Evolutionary conservation across 441 rosid genomes (phyloP).

Genomic region (Populus hybrid): DNA sequence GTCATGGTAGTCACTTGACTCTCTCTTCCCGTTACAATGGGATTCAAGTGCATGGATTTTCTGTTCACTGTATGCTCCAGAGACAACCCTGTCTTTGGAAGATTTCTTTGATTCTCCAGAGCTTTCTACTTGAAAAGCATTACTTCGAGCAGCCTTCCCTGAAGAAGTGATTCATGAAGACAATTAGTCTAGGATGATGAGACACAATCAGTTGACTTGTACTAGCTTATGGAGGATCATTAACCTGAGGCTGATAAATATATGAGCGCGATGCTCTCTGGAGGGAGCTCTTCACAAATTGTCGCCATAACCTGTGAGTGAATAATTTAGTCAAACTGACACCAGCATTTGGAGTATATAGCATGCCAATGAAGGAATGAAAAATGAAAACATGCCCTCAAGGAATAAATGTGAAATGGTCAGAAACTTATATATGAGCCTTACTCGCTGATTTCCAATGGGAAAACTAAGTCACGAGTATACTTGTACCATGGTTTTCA

Average conservation of each 20-base stretch:
- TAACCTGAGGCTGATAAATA: constrained; percentile 88
- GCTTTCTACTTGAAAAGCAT: constrained; percentile 40
- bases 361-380: background rate
- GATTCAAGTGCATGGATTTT: constrained; percentile 44
- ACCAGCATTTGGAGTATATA: background rate
- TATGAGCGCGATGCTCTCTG: constrained; percentile 73
- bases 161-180: constrained; percentile 26
- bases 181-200: constrained; percentile 15
- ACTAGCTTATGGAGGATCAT: constrained; percentile 22
- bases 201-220: constrained; percentile 4
- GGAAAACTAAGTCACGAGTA: background rate
- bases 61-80: constrained; percentile 49
- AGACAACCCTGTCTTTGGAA: constrained; percentile 52
- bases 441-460: background rate
- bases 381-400: background rate
- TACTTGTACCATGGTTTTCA: background rate
- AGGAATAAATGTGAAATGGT: too few relatives aligned
- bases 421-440: background rate
- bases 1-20: constrained; percentile 38
- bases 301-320: constrained; percentile 77
- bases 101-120: constrained; percentile 59
- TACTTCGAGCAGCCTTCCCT: constrained; percentile 60
- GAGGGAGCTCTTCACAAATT: too few relatives aligned
- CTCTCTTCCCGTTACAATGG: constrained; percentile 52
- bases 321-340: constrained; percentile 1